Conservation (phyloP, 352 stramenopile genomes). For the Pilasporangium apinafurcum region DNA sequence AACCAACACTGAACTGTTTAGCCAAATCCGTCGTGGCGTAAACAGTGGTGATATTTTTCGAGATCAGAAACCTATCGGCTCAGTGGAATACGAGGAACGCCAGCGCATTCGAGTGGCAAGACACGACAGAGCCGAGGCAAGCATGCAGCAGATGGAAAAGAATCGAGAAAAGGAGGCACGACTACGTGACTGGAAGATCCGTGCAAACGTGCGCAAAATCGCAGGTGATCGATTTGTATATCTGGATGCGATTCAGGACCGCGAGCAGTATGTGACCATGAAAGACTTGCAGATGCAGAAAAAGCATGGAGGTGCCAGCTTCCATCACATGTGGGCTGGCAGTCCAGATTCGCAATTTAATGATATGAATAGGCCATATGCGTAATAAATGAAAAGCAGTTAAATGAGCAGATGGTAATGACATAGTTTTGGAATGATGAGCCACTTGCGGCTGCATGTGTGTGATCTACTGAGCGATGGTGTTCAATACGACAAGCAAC, state of each 20-base stretch:
- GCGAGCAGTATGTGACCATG: constrained; percentile 40
- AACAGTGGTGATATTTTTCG: constrained; percentile 37
- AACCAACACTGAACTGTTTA: constrained; percentile 42
- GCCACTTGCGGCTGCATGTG: constrained; percentile 20
- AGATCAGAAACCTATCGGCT: constrained; percentile 15
- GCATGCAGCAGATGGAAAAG: constrained; percentile 23
- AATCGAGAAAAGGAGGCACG: constrained; percentile 22
- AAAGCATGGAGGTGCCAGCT: constrained; percentile 53
- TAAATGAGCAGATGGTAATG: too few relatives aligned
- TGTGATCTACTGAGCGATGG: constrained; percentile 14
- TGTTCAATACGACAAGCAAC: constrained; percentile 10
- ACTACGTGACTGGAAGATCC: constrained; percentile 42
- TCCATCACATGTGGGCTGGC: constrained; percentile 77
- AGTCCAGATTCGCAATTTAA: constrained; percentile 78
- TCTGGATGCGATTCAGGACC: constrained; percentile 51
- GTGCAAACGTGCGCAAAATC: constrained; percentile 38
- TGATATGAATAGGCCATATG: too few relatives aligned
- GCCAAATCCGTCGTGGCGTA: constrained; percentile 27
- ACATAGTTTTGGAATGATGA: neutral
- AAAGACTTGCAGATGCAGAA: constrained; percentile 58
- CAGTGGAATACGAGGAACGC: constrained; percentile 25
- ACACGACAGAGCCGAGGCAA: constrained; percentile 35
- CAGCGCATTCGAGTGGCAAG: constrained; percentile 24
- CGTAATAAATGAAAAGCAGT: too few relatives aligned
- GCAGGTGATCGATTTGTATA: constrained; percentile 51